phyloP scores from a whole-genome alignment of 1,284 basidiomycete genomes.

The Pisolithus thermaeus region DNA sequence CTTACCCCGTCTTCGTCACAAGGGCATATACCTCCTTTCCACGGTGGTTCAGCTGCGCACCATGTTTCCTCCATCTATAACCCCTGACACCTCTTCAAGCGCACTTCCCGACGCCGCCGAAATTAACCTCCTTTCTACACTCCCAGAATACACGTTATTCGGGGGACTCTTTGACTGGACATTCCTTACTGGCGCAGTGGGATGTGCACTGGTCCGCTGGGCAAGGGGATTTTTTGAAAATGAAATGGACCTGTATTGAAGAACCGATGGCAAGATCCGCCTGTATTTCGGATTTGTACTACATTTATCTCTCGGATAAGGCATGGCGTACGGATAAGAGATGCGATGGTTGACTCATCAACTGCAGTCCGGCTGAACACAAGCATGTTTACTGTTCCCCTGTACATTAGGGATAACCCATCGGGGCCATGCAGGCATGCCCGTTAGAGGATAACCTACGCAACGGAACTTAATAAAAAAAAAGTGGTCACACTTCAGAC shows the following conservation, averaged over 20 bases:
- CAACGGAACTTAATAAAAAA: too few relatives aligned
- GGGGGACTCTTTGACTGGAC: slow-evolving; percentile 67
- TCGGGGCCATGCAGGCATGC: too few relatives aligned
- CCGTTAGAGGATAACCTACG: too few relatives aligned
- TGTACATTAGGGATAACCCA: too few relatives aligned
- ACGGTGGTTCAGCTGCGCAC: slow-evolving; percentile 73
- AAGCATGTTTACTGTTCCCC: too few relatives aligned
- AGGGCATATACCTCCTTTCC: slow-evolving; percentile 75
- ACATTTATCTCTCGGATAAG: too few relatives aligned
- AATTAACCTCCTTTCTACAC: slow-evolving; percentile 61
- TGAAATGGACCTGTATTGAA: slow-evolving; percentile 8
- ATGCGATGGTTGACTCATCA: too few relatives aligned
- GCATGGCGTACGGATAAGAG: too few relatives aligned
- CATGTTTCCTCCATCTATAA: slow-evolving; percentile 53
- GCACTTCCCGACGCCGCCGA: slow-evolving; percentile 13
- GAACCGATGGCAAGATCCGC: not conserved
- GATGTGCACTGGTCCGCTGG: slow-evolving; percentile 47
- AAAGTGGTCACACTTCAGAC: too few relatives aligned
- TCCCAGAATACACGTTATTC: slow-evolving; percentile 69
- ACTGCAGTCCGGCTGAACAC: too few relatives aligned
- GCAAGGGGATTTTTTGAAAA: slow-evolving; percentile 27
- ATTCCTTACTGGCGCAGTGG: slow-evolving; percentile 53
- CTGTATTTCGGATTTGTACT: not conserved
- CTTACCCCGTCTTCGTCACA: slow-evolving; percentile 1
- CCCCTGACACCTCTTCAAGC: slow-evolving; percentile 14